phyloP scores from a whole-genome alignment of 305 asterid genomes.

The Solanum chacoense region DNA sequence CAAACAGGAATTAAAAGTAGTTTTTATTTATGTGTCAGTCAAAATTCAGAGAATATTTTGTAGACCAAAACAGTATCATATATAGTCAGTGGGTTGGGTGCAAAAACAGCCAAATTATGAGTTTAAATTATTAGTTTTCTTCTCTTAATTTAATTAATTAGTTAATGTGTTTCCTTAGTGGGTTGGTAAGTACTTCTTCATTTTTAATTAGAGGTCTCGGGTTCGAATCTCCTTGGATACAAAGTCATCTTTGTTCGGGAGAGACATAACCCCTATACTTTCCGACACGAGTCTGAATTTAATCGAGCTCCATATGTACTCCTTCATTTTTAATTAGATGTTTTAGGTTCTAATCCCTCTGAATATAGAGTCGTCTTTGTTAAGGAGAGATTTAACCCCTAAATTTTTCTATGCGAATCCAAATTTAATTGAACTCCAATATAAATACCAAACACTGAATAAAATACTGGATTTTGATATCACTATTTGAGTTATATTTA shows the following conservation, averaged over 20 bases:
- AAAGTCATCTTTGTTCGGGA: too few relatives aligned
- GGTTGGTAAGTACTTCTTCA: fast-evolving
- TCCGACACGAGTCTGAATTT: too few relatives aligned
- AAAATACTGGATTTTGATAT: neutral
- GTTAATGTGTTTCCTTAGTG: neutral
- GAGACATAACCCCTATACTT: too few relatives aligned
- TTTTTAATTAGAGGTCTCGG: too few relatives aligned
- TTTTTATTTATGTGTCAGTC: neutral
- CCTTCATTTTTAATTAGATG: fast-evolving
- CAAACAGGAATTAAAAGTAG: neutral
- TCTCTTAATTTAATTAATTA: neutral
- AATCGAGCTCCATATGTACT: too few relatives aligned
- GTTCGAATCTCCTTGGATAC: fast-evolving
- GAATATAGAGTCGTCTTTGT: too few relatives aligned
- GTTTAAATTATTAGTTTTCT: neutral
- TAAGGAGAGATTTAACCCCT: too few relatives aligned
- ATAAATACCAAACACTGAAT: fast-evolving
- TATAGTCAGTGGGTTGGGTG: neutral
- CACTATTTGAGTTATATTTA: neutral
- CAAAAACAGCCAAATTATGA: neutral
- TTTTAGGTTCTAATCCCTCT: too few relatives aligned
- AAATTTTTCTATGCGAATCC: fast-evolving
- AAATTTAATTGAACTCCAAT: too few relatives aligned
- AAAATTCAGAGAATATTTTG: neutral
- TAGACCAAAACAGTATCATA: neutral